Evolutionary conservation across 148 eudicot genomes (phyloP), one percentile per base, ranked within the genome.

Genomic region (Fagopyrum esculentum): DNA sequence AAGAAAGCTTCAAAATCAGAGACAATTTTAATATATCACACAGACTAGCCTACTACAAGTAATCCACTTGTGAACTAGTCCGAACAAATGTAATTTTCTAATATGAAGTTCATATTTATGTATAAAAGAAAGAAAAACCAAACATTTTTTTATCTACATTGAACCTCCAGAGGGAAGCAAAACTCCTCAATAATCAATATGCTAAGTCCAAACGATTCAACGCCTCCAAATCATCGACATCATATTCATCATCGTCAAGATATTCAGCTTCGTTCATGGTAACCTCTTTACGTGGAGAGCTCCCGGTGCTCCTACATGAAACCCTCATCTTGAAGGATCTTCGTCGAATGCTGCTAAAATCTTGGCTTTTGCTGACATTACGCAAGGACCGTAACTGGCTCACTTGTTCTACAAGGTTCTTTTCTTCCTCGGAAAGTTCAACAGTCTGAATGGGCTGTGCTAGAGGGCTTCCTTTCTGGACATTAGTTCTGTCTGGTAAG

Each of bases 301-400:
- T 88, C 74, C 89, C 93, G 3, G 77, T 76, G 81, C 98, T 94
- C 84, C 85, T 85, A 78, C 90, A 88, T 69, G 83, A 70, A 29
- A 82, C 86, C 87, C 83, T 87, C 17, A 86, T 69, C 77, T 77
- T 85, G 9, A 74, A 57, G 51, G 71, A 74, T 50, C 75, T 82
- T 47, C 77, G 83, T 59, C 75, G 82, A 3, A 78, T 77, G 70
- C 78, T 71, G 50, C 74, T 44, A 61, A 91, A 85, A 64, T 92
- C 97, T 79, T 94, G 98, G 73, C 98, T 94, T 85, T 90, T 94
- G 84, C 98, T 92, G 6, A 85, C 83, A 40, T 91, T 89, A 0
- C 85, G 90, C 49, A 68, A 78, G 63, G 79, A 74, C 66, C 76
- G 85, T 76, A 83, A 79, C 83, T 78, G 74, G 74, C 80, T 87